Evolutionary conservation across 192 early-diverging fungal genomes (phyloP).

Genomic region (Gorgonomyces haynaldii): DNA sequence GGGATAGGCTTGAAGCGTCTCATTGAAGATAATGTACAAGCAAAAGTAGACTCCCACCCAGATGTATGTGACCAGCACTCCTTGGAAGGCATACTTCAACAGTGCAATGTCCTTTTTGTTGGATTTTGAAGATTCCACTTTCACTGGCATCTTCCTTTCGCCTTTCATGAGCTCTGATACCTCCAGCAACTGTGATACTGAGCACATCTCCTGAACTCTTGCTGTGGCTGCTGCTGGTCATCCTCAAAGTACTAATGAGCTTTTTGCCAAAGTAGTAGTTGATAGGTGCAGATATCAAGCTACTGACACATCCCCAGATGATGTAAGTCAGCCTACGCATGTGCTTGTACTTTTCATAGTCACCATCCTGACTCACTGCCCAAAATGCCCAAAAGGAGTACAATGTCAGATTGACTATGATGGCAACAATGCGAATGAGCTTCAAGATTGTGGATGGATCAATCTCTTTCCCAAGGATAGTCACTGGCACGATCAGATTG

Average conservation of each 20-base stretch:
- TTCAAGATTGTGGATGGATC: neutral
- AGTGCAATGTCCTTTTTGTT: no score
- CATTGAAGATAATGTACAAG: neutral
- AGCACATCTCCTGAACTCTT: no score
- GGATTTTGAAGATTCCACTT: no score
- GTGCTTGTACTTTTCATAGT: neutral
- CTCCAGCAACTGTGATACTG: no score
- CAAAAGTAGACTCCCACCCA: neutral
- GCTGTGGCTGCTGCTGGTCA: no score
- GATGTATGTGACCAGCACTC: neutral
- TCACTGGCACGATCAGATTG: neutral
- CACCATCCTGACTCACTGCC: neutral
- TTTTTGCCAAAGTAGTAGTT: neutral
- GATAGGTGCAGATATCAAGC: neutral
- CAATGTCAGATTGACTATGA: neutral
- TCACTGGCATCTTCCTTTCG: no score
- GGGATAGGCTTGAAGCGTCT: neutral
- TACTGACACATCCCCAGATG: neutral
- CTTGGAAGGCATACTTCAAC: neutral
- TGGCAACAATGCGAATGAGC: neutral
- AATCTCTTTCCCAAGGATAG: neutral
- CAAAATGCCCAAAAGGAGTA: neutral
- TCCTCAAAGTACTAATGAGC: no score
- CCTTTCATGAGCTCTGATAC: no score
- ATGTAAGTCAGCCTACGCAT: neutral